phyloP scores from a whole-genome alignment of 495 filamentous ascomycete species.

The Penicillium macrosclerotiorum region DNA sequence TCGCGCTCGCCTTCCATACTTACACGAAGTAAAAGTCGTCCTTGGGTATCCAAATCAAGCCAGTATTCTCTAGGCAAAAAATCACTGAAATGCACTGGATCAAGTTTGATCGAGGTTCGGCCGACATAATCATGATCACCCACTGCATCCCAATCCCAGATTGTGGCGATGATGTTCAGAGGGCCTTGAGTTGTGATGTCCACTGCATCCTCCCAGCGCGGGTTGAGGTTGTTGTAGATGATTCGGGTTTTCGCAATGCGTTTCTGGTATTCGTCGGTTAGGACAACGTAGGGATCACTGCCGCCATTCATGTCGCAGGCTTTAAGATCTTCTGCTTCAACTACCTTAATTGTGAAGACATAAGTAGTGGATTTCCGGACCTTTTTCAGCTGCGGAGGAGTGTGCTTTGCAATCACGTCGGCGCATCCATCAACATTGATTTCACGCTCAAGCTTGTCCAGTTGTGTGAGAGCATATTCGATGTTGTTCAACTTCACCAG shows the following conservation, averaged over 20 bases:
- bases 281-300: conserved; percentile 96
- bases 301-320: conserved; percentile 92
- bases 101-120: conserved; percentile 89
- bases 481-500: conserved; percentile 98
- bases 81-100: conserved; percentile 92
- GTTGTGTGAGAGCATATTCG: conserved; percentile 84
- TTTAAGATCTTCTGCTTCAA: conserved; percentile 97
- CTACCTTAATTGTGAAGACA: conserved; percentile 98
- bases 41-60: conserved; percentile 96
- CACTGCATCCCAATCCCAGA: conserved; percentile 98
- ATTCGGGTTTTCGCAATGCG: conserved; percentile 94
- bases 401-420: conserved; percentile 67
- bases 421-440: conserved; percentile 95
- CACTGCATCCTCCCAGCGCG: conserved; percentile 95
- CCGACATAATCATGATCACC: conserved; percentile 98
- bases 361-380: conserved; percentile 71
- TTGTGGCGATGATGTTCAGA: conserved; percentile 90
- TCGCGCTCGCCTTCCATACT: conserved; percentile 99
- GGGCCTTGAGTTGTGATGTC: conserved; percentile 93
- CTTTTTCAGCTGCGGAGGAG: conserved; percentile 55
- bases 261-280: conserved; percentile 97
- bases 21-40: conserved; percentile 80
- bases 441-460: conserved; percentile 84
- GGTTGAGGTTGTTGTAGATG: conserved; percentile 87
- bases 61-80: conserved; percentile 94